Conservation (phyloP, 495 filamentous ascomycete species). For the Hypoxylon lenormandii region DNA sequence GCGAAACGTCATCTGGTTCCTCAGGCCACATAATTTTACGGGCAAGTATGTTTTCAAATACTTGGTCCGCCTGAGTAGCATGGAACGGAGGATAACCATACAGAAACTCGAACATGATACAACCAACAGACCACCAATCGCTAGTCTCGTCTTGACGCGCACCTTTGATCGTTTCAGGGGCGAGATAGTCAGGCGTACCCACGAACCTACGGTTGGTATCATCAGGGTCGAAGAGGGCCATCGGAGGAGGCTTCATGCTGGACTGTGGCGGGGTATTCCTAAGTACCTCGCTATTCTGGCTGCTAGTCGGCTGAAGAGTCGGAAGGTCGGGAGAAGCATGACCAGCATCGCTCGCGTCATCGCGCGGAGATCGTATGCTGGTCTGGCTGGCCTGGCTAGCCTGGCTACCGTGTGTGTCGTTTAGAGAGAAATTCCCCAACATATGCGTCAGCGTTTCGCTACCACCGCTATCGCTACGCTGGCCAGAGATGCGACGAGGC, state of each 20-base stretch:
- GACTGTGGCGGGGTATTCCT: slow-evolving; percentile 73
- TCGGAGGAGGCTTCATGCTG: slow-evolving; percentile 89
- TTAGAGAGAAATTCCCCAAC: slow-evolving; percentile 84
- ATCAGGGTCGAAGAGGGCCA: slow-evolving; percentile 95
- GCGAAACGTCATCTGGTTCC: slow-evolving; percentile 76
- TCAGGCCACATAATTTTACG: slow-evolving; percentile 91
- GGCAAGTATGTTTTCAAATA: slow-evolving; percentile 94
- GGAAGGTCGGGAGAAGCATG: slow-evolving; percentile 77
- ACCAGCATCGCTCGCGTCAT: slow-evolving; percentile 58
- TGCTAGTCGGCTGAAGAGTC: slow-evolving; percentile 71
- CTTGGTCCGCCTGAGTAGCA: slow-evolving; percentile 86
- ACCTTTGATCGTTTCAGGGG: slow-evolving; percentile 95
- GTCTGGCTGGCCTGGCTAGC: slow-evolving; percentile 51
- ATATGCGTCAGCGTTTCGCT: slow-evolving; percentile 87
- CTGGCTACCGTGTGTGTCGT: slow-evolving; percentile 63
- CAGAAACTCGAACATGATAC: slow-evolving; percentile 95
- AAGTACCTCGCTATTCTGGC: slow-evolving; percentile 60
- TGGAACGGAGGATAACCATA: slow-evolving; percentile 93
- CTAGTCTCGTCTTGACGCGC: slow-evolving; percentile 95
- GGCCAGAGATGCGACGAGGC: slow-evolving; percentile 82
- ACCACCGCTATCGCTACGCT: slow-evolving; percentile 90
- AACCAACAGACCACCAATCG: slow-evolving; percentile 99
- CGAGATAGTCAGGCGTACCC: slow-evolving; percentile 95
- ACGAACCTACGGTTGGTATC: slow-evolving; percentile 94
- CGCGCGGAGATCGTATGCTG: slow-evolving; percentile 70